Base-by-base conservation (phyloP, 2,329 filamentous ascomycete genomes). In the Hypoxylon sp. region DNA sequence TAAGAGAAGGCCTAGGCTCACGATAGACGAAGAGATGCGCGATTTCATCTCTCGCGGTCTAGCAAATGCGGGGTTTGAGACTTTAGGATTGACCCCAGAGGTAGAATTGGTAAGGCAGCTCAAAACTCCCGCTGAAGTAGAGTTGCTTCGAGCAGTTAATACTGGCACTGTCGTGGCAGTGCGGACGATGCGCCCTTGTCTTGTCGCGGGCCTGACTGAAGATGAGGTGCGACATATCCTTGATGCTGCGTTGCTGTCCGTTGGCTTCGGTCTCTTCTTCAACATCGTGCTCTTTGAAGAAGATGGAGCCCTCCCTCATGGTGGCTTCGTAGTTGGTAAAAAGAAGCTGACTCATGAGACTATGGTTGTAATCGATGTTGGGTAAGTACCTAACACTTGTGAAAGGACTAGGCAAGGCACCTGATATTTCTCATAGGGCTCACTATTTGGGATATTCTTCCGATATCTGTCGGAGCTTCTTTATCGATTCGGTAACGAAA, bases 21-120 rank as follows among this genome's bases (percentile, higher is more conserved):
- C 90, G 84, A 82, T 89, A 13, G 88, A 90, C 67, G 88, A 90
- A 68, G 88, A 90, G 72, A 88, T 90, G 74, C 83, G 88, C 2
- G 87, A 90, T 74, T 90, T 85, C 74, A 89, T 91, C 53, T 82
- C 85, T 41, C 82, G 88, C 1, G 88, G 88, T 0, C 80, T 90
- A 0, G 80, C 79, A 1, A 73, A 77, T 0, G 82, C 81, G 46
- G 87, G 87, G 0, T 89, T 90, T 68, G 78, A 84, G n/a, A 84
- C 88, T 1, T 73, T 85, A 0, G 87, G 87, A 2, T 78, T 90
- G 2, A 79, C 77, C 30, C 82, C 84, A 0, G 83, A 85, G 55
- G 86, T 86, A 7, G 87, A 90, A 73, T 81, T 83, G 25, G 86
- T 90, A 0, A 81, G 86, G 14, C 88, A 90, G 77, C 84, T 81